Evolutionary conservation across 257 asterid genomes (phyloP).

Genomic region (Datura wrightii): DNA sequence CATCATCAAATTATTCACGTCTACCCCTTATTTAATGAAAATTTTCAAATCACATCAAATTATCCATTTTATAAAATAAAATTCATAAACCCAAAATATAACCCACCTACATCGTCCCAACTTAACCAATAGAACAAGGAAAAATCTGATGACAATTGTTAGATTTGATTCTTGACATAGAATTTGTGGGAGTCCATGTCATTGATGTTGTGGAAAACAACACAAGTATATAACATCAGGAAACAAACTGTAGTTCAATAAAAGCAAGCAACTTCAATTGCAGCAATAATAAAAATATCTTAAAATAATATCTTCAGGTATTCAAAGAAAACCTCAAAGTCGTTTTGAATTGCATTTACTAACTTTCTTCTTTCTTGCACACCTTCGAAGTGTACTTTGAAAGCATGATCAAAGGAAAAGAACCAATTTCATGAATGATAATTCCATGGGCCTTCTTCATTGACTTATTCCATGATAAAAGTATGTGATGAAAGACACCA

Average conservation of each 20-base stretch:
- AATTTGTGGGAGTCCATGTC: constrained; percentile 51
- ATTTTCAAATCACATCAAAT: no score
- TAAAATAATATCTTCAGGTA: not conserved
- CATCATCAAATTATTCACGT: no score
- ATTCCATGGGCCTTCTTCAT: no score
- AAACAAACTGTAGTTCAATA: not conserved
- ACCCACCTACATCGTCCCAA: no score
- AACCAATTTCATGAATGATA: no score
- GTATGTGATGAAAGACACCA: no score
- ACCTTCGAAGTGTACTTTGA: constrained; percentile 20
- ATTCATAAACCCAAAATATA: no score
- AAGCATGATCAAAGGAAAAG: no score
- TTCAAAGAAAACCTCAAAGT: not conserved
- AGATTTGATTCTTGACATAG: constrained; percentile 55
- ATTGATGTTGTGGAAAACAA: not conserved
- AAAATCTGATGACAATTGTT: constrained; percentile 41
- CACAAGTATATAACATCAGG: not conserved
- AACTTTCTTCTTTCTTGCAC: constrained; percentile 44
- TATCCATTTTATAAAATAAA: no score
- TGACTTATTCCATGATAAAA: no score
- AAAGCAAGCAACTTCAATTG: not conserved
- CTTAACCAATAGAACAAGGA: no score
- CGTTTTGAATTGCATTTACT: constrained; percentile 18
- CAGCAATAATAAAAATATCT: not conserved
- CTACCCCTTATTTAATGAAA: no score